phyloP scores from a whole-genome alignment of 495 filamentous ascomycete species.

The Tricharina praecox region DNA sequence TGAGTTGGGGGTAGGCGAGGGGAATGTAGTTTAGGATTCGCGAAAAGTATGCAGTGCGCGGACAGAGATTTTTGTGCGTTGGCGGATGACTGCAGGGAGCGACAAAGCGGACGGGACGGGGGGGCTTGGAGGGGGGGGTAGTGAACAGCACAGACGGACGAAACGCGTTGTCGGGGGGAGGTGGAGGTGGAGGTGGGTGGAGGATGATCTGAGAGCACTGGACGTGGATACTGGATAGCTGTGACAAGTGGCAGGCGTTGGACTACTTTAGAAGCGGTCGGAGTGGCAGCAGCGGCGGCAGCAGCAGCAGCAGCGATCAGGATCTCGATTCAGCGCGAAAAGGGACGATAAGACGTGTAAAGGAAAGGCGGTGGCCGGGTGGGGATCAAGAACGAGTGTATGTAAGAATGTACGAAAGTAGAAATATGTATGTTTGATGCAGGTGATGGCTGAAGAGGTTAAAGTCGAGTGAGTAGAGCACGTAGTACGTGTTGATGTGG shows the following conservation, averaged over 20 bases:
- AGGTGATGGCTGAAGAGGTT: background rate
- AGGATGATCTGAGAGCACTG: too few relatives aligned
- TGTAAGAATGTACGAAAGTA: too few relatives aligned
- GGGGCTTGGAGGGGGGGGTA: too few relatives aligned
- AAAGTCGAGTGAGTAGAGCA: background rate
- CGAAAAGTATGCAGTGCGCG: conserved; percentile 9
- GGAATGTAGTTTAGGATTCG: background rate
- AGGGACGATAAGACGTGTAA: conserved; percentile 8
- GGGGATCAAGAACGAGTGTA: background rate
- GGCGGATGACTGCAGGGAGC: conserved; percentile 16
- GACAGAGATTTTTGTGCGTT: conserved; percentile 17
- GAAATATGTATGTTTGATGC: background rate
- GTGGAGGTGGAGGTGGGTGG: background rate
- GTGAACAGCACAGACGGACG: background rate
- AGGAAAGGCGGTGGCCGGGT: background rate
- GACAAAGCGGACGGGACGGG: background rate
- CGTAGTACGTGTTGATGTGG: too few relatives aligned
- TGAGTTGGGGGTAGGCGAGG: background rate
- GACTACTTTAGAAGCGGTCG: conserved; percentile 2
- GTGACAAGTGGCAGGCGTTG: conserved; percentile 4
- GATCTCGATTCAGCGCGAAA: background rate
- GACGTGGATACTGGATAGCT: background rate
- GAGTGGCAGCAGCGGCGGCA: too few relatives aligned
- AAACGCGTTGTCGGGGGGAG: background rate
- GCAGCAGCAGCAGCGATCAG: background rate